Evolutionary conservation across 2,329 filamentous ascomycete genomes (phyloP).

Genomic region (Fonsecaea pedrosoi): DNA sequence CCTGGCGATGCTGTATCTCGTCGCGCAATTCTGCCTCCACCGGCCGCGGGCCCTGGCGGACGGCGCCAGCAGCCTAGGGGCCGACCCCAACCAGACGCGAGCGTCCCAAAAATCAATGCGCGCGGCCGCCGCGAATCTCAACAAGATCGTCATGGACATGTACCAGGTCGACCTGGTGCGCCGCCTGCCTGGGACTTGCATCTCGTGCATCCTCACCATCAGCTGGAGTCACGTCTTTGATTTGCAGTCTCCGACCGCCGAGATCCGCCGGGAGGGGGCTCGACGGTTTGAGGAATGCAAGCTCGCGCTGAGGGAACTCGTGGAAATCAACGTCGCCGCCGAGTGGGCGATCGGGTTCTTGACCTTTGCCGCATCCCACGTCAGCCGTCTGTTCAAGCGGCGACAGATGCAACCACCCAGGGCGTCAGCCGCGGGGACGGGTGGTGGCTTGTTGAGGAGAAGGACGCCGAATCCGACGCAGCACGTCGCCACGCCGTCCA

Average conservation of each 20-base stretch:
- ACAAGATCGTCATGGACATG: slow-evolving; percentile 24
- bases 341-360: slow-evolving; percentile 12
- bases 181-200: slow-evolving; percentile 12
- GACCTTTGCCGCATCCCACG: not conserved
- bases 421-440: too few species aligned
- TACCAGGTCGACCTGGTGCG: slow-evolving; percentile 18
- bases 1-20: slow-evolving; percentile 8
- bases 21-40: not conserved
- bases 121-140: slow-evolving; percentile 18
- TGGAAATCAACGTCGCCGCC: not conserved
- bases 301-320: slow-evolving; percentile 10
- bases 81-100: not conserved
- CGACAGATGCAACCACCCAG: too few species aligned
- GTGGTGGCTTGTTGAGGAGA: too few species aligned
- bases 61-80: not conserved
- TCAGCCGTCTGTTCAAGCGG: too few species aligned
- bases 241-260: slow-evolving; percentile 13
- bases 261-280: slow-evolving; percentile 18
- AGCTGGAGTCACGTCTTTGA: slow-evolving; percentile 24
- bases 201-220: slow-evolving; percentile 17
- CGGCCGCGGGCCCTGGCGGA: not conserved
- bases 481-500: too few species aligned
- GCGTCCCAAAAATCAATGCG: not conserved
- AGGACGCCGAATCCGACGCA: too few species aligned
- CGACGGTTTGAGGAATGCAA: slow-evolving; percentile 32